Percentiles rank a stretch among this genome's conserved stretches.
Conservation (phyloP, 768 basidiomycete species). For the Leucocoprinus birnbaumii region DNA sequence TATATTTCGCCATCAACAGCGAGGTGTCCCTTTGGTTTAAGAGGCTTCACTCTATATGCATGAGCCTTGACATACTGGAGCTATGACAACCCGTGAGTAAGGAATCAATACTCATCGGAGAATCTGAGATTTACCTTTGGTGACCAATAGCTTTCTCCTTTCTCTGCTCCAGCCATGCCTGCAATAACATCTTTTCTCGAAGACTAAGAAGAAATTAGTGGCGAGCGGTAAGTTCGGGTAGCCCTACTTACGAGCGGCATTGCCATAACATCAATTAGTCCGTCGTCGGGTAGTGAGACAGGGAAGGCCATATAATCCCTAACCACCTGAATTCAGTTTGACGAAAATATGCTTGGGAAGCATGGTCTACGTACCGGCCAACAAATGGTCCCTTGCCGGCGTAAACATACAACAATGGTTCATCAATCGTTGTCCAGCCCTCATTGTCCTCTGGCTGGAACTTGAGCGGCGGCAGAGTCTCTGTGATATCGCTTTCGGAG, state of each 20-base stretch:
- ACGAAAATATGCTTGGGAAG: background rate
- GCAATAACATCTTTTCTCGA: constrained; percentile 49
- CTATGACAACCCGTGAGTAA: constrained; percentile 30
- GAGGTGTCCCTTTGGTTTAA: constrained; percentile 48
- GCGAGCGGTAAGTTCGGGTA: background rate
- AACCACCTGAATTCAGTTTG: background rate
- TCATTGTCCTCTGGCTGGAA: constrained; percentile 42
- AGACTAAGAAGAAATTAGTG: constrained; percentile 28
- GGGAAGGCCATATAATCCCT: constrained; percentile 85
- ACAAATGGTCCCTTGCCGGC: constrained; percentile 82
- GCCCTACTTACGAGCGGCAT: constrained; percentile 53
- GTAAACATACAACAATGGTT: constrained; percentile 66
- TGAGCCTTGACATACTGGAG: constrained; percentile 70
- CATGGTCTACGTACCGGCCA: constrained; percentile 39
- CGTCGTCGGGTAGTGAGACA: constrained; percentile 76
- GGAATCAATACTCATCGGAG: background rate
- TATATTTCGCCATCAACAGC: constrained; percentile 79
- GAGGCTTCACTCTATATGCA: constrained; percentile 70
- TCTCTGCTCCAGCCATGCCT: constrained; percentile 57
- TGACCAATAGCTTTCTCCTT: constrained; percentile 62
- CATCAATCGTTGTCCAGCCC: constrained; percentile 70
- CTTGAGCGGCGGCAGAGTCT: constrained; percentile 43
- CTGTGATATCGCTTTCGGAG: constrained; percentile 15
- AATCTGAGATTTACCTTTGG: constrained; percentile 36
- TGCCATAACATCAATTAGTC: constrained; percentile 67